phyloP scores from a whole-genome alignment of 2,329 filamentous ascomycete species.

The Septoria linicola region DNA sequence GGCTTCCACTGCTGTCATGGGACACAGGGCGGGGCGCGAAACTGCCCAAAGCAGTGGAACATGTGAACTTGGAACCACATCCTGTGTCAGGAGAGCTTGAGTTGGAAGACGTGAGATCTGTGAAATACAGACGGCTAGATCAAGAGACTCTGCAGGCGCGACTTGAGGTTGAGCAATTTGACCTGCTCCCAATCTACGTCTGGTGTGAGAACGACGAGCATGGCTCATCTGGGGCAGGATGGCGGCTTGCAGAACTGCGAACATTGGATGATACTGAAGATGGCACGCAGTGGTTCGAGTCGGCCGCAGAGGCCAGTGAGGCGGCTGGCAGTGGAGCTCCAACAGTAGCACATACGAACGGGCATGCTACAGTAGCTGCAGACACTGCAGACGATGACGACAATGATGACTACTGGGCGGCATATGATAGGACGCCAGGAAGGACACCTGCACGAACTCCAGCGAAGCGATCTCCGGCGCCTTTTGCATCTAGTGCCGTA shows the following conservation, averaged over 20 bases:
- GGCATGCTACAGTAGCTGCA: constrained; percentile 21
- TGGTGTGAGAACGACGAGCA: constrained; percentile 67
- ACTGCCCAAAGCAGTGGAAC: constrained; percentile 61
- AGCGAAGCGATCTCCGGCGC: constrained; percentile 63
- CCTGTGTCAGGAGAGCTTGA: constrained; percentile 78
- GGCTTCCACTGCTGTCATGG: constrained; percentile 73
- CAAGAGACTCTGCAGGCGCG: constrained; percentile 71
- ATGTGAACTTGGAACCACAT: constrained; percentile 71
- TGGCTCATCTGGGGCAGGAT: constrained; percentile 58
- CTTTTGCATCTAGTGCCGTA: constrained; percentile 39
- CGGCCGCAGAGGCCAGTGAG: constrained; percentile 61
- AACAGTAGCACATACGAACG: constrained; percentile 14
- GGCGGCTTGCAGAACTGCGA: constrained; percentile 70
- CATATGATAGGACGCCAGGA: constrained; percentile 68
- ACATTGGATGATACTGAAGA: constrained; percentile 58
- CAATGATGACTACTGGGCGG: constrained; percentile 70
- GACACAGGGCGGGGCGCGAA: constrained; percentile 57
- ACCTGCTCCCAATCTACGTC: constrained; percentile 64
- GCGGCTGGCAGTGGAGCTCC: constrained; percentile 16
- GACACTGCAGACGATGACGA: constrained; percentile 64
- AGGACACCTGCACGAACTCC: constrained; percentile 55
- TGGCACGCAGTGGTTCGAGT: constrained; percentile 57
- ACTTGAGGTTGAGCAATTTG: constrained; percentile 61
- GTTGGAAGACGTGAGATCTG: constrained; percentile 63
- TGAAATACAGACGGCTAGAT: constrained; percentile 68